Evolutionary conservation across 139 green algal species (phyloP), one percentile per base, ranked within the genome.

Genomic region (Picochlorum sp.): DNA sequence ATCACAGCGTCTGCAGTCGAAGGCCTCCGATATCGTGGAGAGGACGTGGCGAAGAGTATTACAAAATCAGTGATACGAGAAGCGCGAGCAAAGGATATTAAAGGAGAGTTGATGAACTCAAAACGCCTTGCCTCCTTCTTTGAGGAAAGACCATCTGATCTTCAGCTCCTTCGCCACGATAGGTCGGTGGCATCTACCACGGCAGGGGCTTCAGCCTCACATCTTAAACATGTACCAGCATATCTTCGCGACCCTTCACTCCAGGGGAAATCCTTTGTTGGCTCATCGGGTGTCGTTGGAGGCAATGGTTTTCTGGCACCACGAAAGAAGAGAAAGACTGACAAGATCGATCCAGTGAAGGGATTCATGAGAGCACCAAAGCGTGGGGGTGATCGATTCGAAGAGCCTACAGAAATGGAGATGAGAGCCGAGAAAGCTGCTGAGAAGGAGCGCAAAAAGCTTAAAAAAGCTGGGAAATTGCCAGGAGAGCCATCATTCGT

Each of bases 51-150:
- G 3, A 73, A 83, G 20, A 74, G 62, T 45, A 80, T 97, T 49
- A 96, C 88, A 10, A 75, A 69, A 30, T 71, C 63, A 3, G 82
- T 80, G 11, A 79, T 97, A 34, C 77, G 79, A 47, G 91, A 97
- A 65, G 87, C 88, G 6, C 58, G 88, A 1, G 84, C 88, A 26
- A 86, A 88, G 58, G 91, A 97, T 70, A 73, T 97, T 15, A 84
- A 84, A 63, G 62, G 78, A 31, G 91, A 97, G 84, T 74, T 97
- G 75, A 83, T 97, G 63, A 97, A 97, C 84, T 81, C 67, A 4
- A 62, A 88, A 67, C 66, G 80, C 45, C 65, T 92, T 31, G 78
- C 87, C 21, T 72, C 84, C 1, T 91, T 95, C 73, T 96, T 96
- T 63, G 82, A 95, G 67, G 82, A 88, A 58, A 86, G 95, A 71